Evolutionary conservation across 176 grass and related monocot species (phyloP).

Genomic region (Carex littledalei): DNA sequence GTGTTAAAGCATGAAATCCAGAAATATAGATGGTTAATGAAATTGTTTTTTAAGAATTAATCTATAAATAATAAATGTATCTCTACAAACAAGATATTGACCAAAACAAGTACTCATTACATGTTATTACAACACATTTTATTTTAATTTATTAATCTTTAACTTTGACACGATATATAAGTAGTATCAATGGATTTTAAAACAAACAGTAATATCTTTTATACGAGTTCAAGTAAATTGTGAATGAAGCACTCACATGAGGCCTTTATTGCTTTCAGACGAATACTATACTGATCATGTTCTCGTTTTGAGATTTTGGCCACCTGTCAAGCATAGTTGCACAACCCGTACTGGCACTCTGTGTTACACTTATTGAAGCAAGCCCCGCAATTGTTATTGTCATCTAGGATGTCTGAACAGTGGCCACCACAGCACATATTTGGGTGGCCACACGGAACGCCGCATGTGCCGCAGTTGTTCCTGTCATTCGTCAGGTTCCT

Average conservation of each 20-base stretch:
- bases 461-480: not conserved
- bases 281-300: not conserved
- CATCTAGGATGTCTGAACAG: not conserved
- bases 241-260: conserved; percentile 31
- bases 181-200: conserved; percentile 5
- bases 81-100: conserved; percentile 17
- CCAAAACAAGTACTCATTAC: conserved; percentile 14
- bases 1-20: not conserved
- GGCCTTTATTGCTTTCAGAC: conserved; percentile 16
- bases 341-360: conserved; percentile 11
- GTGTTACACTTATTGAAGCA: conserved; percentile 14
- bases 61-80: conserved; percentile 13
- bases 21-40: not conserved
- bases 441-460: not conserved
- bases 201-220: conserved; percentile 11
- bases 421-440: not conserved
- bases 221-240: conserved; percentile 17
- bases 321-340: conserved; percentile 19
- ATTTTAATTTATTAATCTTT: conserved; percentile 16
- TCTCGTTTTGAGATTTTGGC: not conserved
- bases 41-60: conserved; percentile 1
- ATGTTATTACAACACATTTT: conserved; percentile 22
- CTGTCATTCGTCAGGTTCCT: not conserved
- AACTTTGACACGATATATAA: not conserved
- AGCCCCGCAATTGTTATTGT: not conserved